Evolutionary conservation across 345 rosid species (phyloP).

Genomic region (Carallia pectinifolia): DNA sequence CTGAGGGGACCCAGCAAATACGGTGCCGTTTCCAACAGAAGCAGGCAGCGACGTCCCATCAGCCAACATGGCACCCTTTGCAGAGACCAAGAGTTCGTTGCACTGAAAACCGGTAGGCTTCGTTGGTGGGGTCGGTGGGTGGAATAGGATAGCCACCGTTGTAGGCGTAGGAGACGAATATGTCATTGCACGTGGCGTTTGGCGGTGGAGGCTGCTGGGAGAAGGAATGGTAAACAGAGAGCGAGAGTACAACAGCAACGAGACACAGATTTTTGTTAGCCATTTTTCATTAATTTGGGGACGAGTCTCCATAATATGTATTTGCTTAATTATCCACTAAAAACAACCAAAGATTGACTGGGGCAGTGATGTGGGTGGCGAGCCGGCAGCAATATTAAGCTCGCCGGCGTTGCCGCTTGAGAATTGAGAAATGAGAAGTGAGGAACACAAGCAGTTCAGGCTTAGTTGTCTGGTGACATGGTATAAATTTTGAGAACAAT

Average conservation of each 20-base stretch:
- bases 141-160: constrained; percentile 28
- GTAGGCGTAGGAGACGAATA: constrained; percentile 36
- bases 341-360: no score
- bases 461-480: no score
- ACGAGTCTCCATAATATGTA: no score
- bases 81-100: constrained; percentile 41
- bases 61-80: constrained; percentile 31
- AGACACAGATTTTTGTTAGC: neutral
- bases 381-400: constrained; percentile 5
- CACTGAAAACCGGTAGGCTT: constrained; percentile 45
- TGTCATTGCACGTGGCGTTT: constrained; percentile 33
- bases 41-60: constrained; percentile 41
- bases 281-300: constrained; percentile 5
- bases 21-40: constrained; percentile 45
- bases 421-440: no score
- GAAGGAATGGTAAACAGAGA: constrained; percentile 4
- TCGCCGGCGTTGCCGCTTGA: no score
- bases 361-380: neutral
- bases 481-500: no score
- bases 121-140: constrained; percentile 35
- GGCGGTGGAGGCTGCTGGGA: constrained; percentile 13
- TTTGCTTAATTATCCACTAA: no score
- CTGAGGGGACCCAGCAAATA: constrained; percentile 37
- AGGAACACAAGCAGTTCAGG: no score
- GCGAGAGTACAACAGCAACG: neutral